phyloP scores from a whole-genome alignment of 345 rosid species.

The Ceriops zippeliana region DNA sequence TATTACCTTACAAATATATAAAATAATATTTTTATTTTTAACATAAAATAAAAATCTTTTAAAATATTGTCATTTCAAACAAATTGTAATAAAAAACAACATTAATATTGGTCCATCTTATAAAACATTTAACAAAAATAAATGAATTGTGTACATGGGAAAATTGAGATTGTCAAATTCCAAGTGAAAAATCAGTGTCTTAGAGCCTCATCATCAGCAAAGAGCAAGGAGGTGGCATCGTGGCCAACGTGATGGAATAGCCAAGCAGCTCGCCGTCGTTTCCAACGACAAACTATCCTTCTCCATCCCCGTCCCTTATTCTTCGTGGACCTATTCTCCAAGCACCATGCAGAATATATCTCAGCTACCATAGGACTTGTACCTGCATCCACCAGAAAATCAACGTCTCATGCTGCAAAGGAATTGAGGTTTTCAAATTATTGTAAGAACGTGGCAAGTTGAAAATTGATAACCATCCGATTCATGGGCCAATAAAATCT shows the following conservation, averaged over 20 bases:
- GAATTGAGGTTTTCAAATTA: not conserved
- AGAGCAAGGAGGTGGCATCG: constrained; percentile 38
- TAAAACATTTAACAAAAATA: too few relatives aligned
- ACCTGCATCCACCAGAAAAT: constrained; percentile 29
- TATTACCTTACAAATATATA: too few relatives aligned
- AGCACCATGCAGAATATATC: constrained; percentile 58
- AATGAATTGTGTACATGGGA: too few relatives aligned
- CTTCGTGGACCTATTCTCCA: constrained; percentile 43
- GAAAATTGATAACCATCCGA: too few relatives aligned
- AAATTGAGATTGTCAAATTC: not conserved
- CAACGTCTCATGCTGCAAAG: not conserved
- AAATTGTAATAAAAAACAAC: too few relatives aligned
- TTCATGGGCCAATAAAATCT: too few relatives aligned
- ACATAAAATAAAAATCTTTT: too few relatives aligned
- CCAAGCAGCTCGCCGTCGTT: constrained; percentile 58
- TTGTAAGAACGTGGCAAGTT: not conserved
- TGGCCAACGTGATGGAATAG: constrained; percentile 47
- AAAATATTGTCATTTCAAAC: too few relatives aligned
- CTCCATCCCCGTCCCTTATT: constrained; percentile 24
- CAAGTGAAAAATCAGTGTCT: not conserved
- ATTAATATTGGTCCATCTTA: too few relatives aligned
- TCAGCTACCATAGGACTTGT: constrained; percentile 61
- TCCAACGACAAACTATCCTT: constrained; percentile 34
- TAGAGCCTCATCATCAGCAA: constrained; percentile 62
- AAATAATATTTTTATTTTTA: too few relatives aligned